phyloP scores from a whole-genome alignment of 1,139 yeast genomes.

The Lodderomyces pseudojiufengensis region DNA sequence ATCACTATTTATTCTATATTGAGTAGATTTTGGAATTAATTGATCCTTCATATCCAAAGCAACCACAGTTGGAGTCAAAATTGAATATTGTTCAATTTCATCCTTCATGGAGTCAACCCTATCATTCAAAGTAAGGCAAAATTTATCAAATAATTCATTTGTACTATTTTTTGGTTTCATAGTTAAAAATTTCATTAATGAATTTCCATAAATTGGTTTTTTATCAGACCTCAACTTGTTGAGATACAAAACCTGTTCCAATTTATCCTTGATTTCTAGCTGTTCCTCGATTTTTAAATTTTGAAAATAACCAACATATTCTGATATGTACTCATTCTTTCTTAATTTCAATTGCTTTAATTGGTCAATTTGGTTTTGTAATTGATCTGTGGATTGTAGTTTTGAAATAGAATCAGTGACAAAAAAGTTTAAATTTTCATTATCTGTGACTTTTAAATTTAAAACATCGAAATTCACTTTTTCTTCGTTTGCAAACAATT shows the following conservation, averaged over 20 bases:
- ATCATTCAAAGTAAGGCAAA: constrained; percentile 33
- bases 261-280: constrained; percentile 44
- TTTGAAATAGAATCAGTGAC: constrained; percentile 44
- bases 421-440: constrained; percentile 46
- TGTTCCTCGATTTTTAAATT: constrained; percentile 51
- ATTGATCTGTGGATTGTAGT: constrained; percentile 45
- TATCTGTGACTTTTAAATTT: constrained; percentile 54
- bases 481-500: constrained; percentile 19
- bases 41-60: constrained; percentile 69
- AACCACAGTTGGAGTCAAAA: constrained; percentile 84
- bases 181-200: constrained; percentile 25
- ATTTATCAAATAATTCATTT: constrained; percentile 18
- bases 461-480: constrained; percentile 52
- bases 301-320: constrained; percentile 59
- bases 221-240: constrained; percentile 61
- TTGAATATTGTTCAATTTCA: constrained; percentile 71
- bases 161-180: constrained; percentile 12
- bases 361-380: constrained; percentile 43
- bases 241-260: constrained; percentile 59
- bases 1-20: constrained; percentile 30
- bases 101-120: constrained; percentile 46
- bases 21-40: constrained; percentile 39
- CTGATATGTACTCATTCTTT: constrained; percentile 33
- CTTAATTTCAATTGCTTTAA: constrained; percentile 28
- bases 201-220: constrained; percentile 54